Evolutionary conservation across 2,329 filamentous ascomycete species (phyloP).

Genomic region (Alternaria alternata): DNA sequence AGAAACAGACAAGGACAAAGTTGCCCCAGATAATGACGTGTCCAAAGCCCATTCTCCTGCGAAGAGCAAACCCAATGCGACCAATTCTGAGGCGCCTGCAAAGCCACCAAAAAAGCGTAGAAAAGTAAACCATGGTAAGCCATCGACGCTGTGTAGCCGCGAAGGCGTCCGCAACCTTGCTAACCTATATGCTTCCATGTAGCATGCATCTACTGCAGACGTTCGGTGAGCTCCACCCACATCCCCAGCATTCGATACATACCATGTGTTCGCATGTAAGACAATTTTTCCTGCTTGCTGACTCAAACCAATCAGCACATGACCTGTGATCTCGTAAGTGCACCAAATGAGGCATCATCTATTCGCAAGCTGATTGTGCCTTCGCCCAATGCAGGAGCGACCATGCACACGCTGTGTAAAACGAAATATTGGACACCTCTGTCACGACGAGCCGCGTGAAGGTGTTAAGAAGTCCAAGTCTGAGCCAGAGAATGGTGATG

Average conservation of each 20-base stretch:
- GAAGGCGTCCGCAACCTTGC: slow-evolving; percentile 33
- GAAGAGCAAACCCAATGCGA: slow-evolving; percentile 39
- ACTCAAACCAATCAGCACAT: slow-evolving; percentile 55
- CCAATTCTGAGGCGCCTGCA: slow-evolving; percentile 41
- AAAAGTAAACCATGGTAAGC: slow-evolving; percentile 62
- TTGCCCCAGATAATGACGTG: slow-evolving; percentile 33
- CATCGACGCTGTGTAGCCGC: slow-evolving; percentile 32
- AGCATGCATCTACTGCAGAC: slow-evolving; percentile 63
- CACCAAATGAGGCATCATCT: slow-evolving; percentile 12
- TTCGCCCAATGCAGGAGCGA: slow-evolving; percentile 71
- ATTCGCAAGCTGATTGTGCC: slow-evolving; percentile 46
- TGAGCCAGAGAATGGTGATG: slow-evolving; percentile 50
- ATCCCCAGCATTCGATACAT: slow-evolving; percentile 33
- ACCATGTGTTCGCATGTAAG: slow-evolving; percentile 26
- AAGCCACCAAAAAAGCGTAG: slow-evolving; percentile 58
- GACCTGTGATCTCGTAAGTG: slow-evolving; percentile 61
- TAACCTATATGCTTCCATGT: slow-evolving; percentile 34
- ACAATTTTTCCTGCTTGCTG: slow-evolving; percentile 41
- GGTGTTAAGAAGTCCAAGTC: slow-evolving; percentile 78
- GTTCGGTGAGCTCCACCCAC: slow-evolving; percentile 55
- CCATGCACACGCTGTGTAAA: slow-evolving; percentile 98
- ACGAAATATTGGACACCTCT: slow-evolving; percentile 97
- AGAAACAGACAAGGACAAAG: slow-evolving; percentile 41
- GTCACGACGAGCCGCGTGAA: slow-evolving; percentile 96
- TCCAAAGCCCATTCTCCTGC: slow-evolving; percentile 41